Base-by-base conservation (phyloP, 345 rosid genomes). In the Ceriops tagal region DNA sequence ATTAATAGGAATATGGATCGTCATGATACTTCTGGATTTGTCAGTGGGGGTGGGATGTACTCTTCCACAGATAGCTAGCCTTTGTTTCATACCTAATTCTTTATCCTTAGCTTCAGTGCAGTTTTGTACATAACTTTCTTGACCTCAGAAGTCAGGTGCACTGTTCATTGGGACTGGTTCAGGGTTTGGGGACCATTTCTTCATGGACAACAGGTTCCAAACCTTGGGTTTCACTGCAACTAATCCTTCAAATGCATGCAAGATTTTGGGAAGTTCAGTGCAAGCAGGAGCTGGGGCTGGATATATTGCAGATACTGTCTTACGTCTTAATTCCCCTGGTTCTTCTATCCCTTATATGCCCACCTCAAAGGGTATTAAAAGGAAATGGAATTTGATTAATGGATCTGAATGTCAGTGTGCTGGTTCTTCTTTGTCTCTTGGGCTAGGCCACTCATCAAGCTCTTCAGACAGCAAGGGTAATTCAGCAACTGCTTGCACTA, bases 401-500 rank as follows among this genome's bases (percentile, higher is more conserved):
- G 80, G 80, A 61, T 69, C 89, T 26, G 34, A 71, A 67, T 75
- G 46, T 67, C 79, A 66, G 57, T 76, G 81, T 79, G 82, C 68
- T 80, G 92, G 87, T 73, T 82, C 93, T 31, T 80, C 86, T 22
- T 82, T 92, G 63, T 87, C 86, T 58, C 96, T 92, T 67, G 87
- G 93, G 67, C 79, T 95, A 19, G 92, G 96, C 53, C 81, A 76
- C 53, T 73, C 93, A 5, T 67, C 92, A 15, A 89, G 97, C 79
- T 92, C 99, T 58, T 92, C 99, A 6, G 96, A 95, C 75, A 92
- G 96, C 77, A 90, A 90, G 80, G 96, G 85, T 58, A 92, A 97
- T 77, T 84, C 96, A 1, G 86, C 84, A 58, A 89, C 96, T 74
- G 92, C 83, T 76, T 85, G 88, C 77, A 85, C 90, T 52, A 76